Base-by-base conservation (phyloP, 306 rosid species). In the Acmispon strigosus region DNA sequence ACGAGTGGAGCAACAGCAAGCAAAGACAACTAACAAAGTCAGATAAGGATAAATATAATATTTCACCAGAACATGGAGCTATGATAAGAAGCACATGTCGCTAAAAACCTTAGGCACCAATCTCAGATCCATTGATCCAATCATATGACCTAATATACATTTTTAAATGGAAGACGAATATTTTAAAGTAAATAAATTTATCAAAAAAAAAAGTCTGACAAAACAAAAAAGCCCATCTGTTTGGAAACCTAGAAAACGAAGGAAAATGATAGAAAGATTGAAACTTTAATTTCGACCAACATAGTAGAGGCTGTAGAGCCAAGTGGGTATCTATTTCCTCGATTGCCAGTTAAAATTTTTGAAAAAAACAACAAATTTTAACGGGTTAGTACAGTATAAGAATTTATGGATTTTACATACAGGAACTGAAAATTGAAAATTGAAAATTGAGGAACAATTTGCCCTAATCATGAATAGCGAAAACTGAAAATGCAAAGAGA, bases 11-110 rank as follows among this genome's bases (percentile, higher is more conserved):
- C 84, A 85, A 77, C 13, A 66, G 22, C 87, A 86, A 78, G 86
- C 87, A 63, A 84, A 62, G 79, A 78, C 86, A 74, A 79, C 79
- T 74, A 79, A 77, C 65, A 65, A 53, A 69, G 80, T 73, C 32
- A 43, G 44, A 78, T 48, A 43, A 66, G n/a, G 18, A 49, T 67
- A 37, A 77, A 77, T 72, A 82, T 73, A 64, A 70, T 84, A 86
- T 65, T 32, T 70, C 73, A 66, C n/a, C 72, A 29, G 69, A 82
- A 77, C 76, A 71, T 68, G 81, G 73, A 51, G 81, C 71, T 69
- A 72, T 34, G 62, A 69, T 58, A 43, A 62, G 24, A 58, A 66
- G 72, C 97, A 88, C 94, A 89, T 87, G 94, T 66, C 19, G 19
- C 61, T 49, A 69, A 72, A 78, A 77, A 58, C 60, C 1, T 27